Conservation (phyloP, 2,329 filamentous ascomycete genomes). For the Fusarium mangiferae region DNA sequence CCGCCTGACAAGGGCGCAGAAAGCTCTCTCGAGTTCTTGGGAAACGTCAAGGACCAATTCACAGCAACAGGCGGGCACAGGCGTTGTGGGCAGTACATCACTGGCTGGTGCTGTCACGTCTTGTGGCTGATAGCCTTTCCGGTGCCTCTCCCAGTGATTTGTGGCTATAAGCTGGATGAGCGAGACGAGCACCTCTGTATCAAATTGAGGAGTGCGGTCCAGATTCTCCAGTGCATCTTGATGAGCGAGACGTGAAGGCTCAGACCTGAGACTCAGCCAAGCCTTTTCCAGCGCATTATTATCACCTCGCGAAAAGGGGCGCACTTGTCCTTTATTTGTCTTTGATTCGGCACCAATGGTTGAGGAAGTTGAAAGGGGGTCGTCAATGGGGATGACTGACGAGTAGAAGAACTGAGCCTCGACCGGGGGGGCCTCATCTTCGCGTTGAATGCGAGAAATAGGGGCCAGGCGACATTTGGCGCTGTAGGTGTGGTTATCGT, state of each 20-base stretch:
- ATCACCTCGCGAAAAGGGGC: conserved; percentile 82
- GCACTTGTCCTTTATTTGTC: conserved; percentile 68
- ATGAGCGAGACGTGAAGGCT: conserved; percentile 61
- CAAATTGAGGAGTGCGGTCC: conserved; percentile 14
- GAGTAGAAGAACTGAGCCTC: conserved; percentile 86
- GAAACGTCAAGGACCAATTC: conserved; percentile 59
- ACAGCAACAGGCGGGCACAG: conserved; percentile 58
- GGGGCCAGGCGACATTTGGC: conserved; percentile 67
- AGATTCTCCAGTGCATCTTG: conserved; percentile 45
- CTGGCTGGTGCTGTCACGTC: conserved; percentile 45
- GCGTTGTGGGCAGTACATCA: conserved; percentile 45
- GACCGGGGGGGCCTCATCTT: conserved; percentile 66
- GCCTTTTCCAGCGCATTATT: conserved; percentile 82
- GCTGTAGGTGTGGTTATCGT: conserved; percentile 65
- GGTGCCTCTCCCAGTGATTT: conserved; percentile 61
- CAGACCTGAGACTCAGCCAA: conserved; percentile 72
- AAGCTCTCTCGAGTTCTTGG: conserved; percentile 58
- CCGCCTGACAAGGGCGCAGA: conserved; percentile 61
- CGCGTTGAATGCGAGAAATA: conserved; percentile 51
- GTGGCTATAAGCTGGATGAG: conserved; percentile 57
- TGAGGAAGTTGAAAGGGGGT: conserved; percentile 77
- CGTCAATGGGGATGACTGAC: conserved; percentile 84
- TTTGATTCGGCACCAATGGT: conserved; percentile 62
- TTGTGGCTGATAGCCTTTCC: conserved; percentile 48
- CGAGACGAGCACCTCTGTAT: conserved; percentile 25